Evolutionary conservation across 208 protist species (phyloP).

Genomic region (Blastocrithidia nonstop): DNA sequence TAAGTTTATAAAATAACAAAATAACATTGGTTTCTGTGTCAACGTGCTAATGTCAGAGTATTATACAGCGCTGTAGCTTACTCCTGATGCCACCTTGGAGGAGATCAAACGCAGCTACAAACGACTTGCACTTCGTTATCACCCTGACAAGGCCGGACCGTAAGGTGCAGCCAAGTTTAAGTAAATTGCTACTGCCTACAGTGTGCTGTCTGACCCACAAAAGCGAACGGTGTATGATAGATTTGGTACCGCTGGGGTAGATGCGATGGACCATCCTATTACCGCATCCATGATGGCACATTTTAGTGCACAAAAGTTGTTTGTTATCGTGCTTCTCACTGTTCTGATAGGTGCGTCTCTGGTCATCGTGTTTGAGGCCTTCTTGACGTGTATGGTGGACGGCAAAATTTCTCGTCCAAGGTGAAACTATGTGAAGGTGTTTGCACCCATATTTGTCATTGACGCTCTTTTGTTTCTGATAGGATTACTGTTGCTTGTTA

Average conservation of each 20-base stretch:
- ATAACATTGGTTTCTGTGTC: neutral
- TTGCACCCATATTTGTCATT: constrained; percentile 39
- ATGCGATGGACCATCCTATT: constrained; percentile 25
- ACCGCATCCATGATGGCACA: constrained; percentile 9
- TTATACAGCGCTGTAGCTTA: constrained; percentile 67
- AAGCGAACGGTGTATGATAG: constrained; percentile 42
- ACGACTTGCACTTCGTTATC: constrained; percentile 54
- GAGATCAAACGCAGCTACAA: constrained; percentile 79
- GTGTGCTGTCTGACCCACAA: constrained; percentile 85
- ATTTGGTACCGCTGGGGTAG: constrained; percentile 32
- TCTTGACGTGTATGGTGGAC: constrained; percentile 29
- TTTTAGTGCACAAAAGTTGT: constrained; percentile 6
- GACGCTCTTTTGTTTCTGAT: constrained; percentile 21
- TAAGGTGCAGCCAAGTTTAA: constrained; percentile 56
- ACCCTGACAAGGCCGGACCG: constrained; percentile 76
- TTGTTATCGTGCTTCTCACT: no score
- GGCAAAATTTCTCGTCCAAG: constrained; percentile 10
- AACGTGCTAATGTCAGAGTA: constrained; percentile 16
- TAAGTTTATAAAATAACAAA: neutral
- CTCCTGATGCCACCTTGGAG: constrained; percentile 26
- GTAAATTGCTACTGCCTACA: constrained; percentile 88
- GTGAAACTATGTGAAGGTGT: constrained; percentile 71
- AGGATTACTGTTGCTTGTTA: constrained; percentile 7
- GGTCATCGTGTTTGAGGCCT: constrained; percentile 42
- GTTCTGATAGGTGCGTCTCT: constrained; percentile 13